phyloP scores from a whole-genome alignment of 768 basidiomycete genomes.

The Termitomyces sp. region DNA sequence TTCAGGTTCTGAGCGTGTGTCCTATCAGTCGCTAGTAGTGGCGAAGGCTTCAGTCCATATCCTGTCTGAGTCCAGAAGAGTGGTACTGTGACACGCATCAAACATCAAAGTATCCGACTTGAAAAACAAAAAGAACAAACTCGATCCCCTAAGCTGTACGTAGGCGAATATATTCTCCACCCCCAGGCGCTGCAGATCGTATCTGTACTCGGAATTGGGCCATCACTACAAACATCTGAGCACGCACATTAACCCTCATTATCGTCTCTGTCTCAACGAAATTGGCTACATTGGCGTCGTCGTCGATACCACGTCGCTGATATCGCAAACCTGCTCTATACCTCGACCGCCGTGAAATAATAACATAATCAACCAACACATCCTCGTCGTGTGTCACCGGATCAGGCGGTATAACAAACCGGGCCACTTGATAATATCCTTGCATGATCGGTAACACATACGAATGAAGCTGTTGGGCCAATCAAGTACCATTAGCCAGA shows the following conservation, averaged over 20 bases:
- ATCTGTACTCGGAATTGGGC: background rate
- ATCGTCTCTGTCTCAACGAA: slow-evolving; percentile 96
- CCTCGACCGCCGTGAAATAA: slow-evolving; percentile 83
- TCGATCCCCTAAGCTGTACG: slow-evolving; percentile 89
- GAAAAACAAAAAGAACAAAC: slow-evolving; percentile 38
- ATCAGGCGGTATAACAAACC: slow-evolving; percentile 59
- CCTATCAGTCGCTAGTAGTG: slow-evolving; percentile 68
- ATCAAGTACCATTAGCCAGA: background rate
- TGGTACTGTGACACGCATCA: slow-evolving; percentile 56
- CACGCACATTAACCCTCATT: slow-evolving; percentile 70
- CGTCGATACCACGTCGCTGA: slow-evolving; percentile 92
- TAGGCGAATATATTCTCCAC: slow-evolving; percentile 81
- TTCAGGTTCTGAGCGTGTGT: slow-evolving; percentile 71
- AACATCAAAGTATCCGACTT: slow-evolving; percentile 5
- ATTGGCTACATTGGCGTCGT: slow-evolving; percentile 90
- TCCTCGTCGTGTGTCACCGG: slow-evolving; percentile 40
- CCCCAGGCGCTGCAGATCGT: slow-evolving; percentile 57
- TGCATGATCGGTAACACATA: slow-evolving; percentile 93
- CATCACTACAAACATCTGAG: background rate
- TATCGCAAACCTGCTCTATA: slow-evolving; percentile 92
- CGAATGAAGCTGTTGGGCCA: slow-evolving; percentile 56
- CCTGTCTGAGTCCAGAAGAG: slow-evolving; percentile 91
- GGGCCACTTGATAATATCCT: slow-evolving; percentile 80
- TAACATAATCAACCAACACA: slow-evolving; percentile 65
- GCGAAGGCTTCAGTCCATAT: slow-evolving; percentile 85